Evolutionary conservation across 2,329 filamentous ascomycete species (phyloP).

Genomic region (Laburnicola sp.): DNA sequence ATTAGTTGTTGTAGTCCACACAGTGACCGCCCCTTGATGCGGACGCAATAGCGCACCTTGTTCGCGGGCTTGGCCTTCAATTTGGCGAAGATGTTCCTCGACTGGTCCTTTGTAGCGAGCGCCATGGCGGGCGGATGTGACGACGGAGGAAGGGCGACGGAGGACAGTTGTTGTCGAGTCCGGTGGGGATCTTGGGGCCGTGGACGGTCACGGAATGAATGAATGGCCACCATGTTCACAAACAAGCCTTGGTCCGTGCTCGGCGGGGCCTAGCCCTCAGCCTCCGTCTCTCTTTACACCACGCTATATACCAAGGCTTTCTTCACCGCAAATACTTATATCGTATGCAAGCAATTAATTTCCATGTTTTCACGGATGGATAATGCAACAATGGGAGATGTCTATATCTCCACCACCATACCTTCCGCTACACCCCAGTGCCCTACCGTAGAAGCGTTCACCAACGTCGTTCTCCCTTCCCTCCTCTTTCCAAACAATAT

Average conservation of each 20-base stretch:
- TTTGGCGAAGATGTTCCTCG: slow-evolving; percentile 97
- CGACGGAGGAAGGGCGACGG: background rate
- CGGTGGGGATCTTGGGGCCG: slow-evolving; percentile 6
- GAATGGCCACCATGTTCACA: slow-evolving; percentile 11
- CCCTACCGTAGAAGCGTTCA: slow-evolving; percentile 17
- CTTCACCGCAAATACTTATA: no score
- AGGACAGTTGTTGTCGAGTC: background rate
- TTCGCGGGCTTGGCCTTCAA: slow-evolving; percentile 92
- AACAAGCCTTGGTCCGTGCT: background rate
- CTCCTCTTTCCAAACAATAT: slow-evolving; percentile 1
- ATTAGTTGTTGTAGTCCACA: slow-evolving; percentile 29
- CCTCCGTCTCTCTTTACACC: background rate
- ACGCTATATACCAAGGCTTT: no score
- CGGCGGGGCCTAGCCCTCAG: background rate
- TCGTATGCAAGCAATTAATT: no score
- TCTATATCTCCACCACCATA: slow-evolving; percentile 8
- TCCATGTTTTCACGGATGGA: no score
- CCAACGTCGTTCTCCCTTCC: slow-evolving; percentile 7
- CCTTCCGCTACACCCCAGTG: background rate
- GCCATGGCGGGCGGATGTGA: slow-evolving; percentile 53
- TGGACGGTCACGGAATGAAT: slow-evolving; percentile 4
- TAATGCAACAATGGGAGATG: background rate
- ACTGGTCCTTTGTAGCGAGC: slow-evolving; percentile 86
- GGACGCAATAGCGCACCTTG: slow-evolving; percentile 65
- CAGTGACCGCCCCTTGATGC: slow-evolving; percentile 7